A percentile compares a stretch with the other conserved stretches of the same genome.
Evolutionary conservation across 495 filamentous ascomycete genomes (phyloP).

Genomic region (Daldinia loculata): DNA sequence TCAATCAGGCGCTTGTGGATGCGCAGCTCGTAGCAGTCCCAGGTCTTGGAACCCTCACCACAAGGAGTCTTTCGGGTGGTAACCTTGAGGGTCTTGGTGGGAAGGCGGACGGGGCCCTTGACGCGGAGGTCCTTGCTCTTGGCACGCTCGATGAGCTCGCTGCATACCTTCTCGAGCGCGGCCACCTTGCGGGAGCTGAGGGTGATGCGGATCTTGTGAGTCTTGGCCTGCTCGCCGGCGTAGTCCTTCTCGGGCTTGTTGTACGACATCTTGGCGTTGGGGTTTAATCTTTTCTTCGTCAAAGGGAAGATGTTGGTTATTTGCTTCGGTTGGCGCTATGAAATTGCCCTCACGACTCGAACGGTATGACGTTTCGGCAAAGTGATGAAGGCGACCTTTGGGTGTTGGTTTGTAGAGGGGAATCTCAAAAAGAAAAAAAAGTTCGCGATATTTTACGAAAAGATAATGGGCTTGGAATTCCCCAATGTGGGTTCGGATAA

Average conservation of each 20-base stretch:
- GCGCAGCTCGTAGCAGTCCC: conserved; percentile 99
- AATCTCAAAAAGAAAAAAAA: conserved; percentile 7
- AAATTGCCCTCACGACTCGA: conserved; percentile 71
- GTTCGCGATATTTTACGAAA: conserved; percentile 20
- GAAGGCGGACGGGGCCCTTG: conserved; percentile 98
- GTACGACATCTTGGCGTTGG: conserved; percentile 82
- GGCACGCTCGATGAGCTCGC: conserved; percentile 97
- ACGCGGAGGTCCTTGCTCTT: conserved; percentile 98
- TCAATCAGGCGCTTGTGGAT: conserved; percentile 99
- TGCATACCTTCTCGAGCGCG: conserved; percentile 97
- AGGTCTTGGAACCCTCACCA: conserved; percentile 99
- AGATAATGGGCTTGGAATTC: conserved; percentile 8
- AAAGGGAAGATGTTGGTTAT: conserved; percentile 14
- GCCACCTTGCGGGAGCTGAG: conserved; percentile 91
- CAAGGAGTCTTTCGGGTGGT: conserved; percentile 89
- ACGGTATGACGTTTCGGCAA: conserved; percentile 73
- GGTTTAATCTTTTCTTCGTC: conserved; percentile 18
- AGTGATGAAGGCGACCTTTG: conserved; percentile 71
- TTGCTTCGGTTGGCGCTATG: not conserved
- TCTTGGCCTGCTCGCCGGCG: conserved; percentile 66
- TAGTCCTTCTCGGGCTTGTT: conserved; percentile 96
- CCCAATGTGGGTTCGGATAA: conserved; percentile 38
- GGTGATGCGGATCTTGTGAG: conserved; percentile 99
- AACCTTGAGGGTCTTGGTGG: conserved; percentile 96
- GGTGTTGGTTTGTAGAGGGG: conserved; percentile 13